Percentiles rank a stretch among this genome's conserved stretches.
Evolutionary conservation across 148 eudicot genomes (phyloP).

Genomic region (Limonium bicolor): DNA sequence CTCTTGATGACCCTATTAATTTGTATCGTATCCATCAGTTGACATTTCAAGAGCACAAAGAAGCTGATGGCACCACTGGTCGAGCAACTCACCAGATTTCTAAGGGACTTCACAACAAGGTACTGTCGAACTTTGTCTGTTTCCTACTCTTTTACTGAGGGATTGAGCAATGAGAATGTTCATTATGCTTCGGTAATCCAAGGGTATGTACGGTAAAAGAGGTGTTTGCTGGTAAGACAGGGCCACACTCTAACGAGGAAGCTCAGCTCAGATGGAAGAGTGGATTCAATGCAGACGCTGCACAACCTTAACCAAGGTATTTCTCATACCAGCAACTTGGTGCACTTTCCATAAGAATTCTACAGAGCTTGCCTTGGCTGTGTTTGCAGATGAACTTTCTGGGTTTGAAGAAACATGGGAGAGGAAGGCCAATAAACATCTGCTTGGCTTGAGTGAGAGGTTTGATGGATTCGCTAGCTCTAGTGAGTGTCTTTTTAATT

Average conservation of each 20-base stretch:
- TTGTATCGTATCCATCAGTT: slow-evolving; percentile 26
- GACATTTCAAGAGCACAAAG: slow-evolving; percentile 68
- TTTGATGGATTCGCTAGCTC: background rate
- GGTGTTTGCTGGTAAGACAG: slow-evolving; percentile 13
- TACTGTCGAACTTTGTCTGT: no score
- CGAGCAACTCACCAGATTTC: slow-evolving; percentile 74
- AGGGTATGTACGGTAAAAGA: no score
- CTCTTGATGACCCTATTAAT: background rate
- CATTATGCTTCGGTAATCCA: background rate
- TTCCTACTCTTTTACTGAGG: no score
- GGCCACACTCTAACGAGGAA: slow-evolving; percentile 81
- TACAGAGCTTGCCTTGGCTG: background rate
- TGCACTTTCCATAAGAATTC: background rate
- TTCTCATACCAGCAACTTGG: background rate
- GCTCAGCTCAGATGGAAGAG: slow-evolving; percentile 72
- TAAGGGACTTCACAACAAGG: slow-evolving; percentile 75
- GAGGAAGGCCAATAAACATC: slow-evolving; percentile 2
- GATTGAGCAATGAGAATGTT: no score
- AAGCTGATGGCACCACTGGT: slow-evolving; percentile 73
- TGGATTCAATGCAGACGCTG: slow-evolving; percentile 62
- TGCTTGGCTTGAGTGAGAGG: slow-evolving; percentile 1
- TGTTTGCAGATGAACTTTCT: slow-evolving; percentile 2
- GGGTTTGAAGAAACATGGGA: slow-evolving; percentile 4
- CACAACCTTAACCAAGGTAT: slow-evolving; percentile 78
- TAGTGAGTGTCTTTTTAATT: no score